These are phyloP conservation scores for Vigna trinervia DNA, from an alignment of 306 rosid genomes.

Conservation along the genomic window DNA sequence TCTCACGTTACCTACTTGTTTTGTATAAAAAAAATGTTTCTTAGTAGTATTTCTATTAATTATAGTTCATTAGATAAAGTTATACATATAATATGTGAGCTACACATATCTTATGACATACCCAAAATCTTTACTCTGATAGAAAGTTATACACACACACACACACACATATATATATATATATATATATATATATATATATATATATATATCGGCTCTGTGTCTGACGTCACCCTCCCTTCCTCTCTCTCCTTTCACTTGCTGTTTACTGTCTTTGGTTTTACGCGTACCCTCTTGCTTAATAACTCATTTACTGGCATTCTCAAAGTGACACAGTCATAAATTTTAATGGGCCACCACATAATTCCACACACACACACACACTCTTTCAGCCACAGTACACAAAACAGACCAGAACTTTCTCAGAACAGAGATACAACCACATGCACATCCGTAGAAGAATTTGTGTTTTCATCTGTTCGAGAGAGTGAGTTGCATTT, in stretches of 20 bases:
- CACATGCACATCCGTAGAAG: conserved; percentile 40
- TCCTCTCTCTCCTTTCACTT: conserved; percentile 14
- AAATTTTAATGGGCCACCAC: conserved; percentile 59
- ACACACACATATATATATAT: too few species aligned
- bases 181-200: too few species aligned
- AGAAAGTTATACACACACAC: neutral
- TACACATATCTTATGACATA: neutral
- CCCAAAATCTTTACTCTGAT: neutral
- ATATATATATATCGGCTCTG: conserved; percentile 21
- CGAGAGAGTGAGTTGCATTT: conserved; percentile 33
- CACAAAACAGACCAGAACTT: neutral
- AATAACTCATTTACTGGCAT: conserved; percentile 44
- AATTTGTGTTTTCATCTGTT: conserved; percentile 33
- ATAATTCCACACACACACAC: conserved; percentile 16
- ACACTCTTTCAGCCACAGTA: conserved; percentile 8
- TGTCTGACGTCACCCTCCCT: neutral
- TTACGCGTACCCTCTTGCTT: conserved; percentile 45
- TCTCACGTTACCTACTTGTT: neutral
- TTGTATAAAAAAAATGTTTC: neutral
- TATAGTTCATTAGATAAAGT: neutral
- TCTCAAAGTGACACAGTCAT: conserved; percentile 53
- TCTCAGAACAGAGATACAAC: conserved; percentile 29
- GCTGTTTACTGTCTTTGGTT: conserved; percentile 40
- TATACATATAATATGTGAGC: neutral
- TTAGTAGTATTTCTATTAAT: neutral